phyloP scores from a whole-genome alignment of 805 yeast genomes.

The Deakozyma indianensis region DNA sequence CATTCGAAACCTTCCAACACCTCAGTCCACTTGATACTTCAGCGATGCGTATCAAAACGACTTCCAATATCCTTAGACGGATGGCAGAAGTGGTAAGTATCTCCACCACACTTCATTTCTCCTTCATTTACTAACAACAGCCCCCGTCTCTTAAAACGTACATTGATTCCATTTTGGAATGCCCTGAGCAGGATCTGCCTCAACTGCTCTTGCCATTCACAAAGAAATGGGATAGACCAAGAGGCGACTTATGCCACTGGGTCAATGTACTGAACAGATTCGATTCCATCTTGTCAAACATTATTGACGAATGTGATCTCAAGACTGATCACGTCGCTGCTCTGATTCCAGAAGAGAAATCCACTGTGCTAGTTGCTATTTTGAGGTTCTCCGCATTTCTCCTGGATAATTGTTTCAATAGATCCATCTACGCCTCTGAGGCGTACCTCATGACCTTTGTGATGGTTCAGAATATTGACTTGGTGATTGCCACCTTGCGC shows the following conservation, averaged over 20 bases:
- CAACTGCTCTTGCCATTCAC: neutral
- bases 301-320: slow-evolving; percentile 29
- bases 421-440: slow-evolving; percentile 52
- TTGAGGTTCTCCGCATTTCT: slow-evolving; percentile 48
- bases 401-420: slow-evolving; percentile 53
- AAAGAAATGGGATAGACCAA: slow-evolving; percentile 42
- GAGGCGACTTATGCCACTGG: slow-evolving; percentile 66
- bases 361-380: slow-evolving; percentile 32
- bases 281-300: slow-evolving; percentile 38
- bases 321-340: slow-evolving; percentile 37
- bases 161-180: slow-evolving; percentile 1
- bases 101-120: neutral
- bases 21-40: too few species aligned
- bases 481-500: slow-evolving; percentile 46
- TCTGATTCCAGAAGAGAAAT: slow-evolving; percentile 36
- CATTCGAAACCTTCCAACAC: too few species aligned
- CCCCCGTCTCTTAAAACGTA: neutral
- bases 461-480: slow-evolving; percentile 42
- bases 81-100: slow-evolving; percentile 1
- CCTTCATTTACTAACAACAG: neutral
- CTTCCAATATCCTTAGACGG: neutral
- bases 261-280: slow-evolving; percentile 59
- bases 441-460: slow-evolving; percentile 46
- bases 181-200: neutral
- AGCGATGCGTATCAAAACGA: slow-evolving; percentile 1